Conservation (phyloP, 352 stramenopile species). For the Pythium chondricola region DNA sequence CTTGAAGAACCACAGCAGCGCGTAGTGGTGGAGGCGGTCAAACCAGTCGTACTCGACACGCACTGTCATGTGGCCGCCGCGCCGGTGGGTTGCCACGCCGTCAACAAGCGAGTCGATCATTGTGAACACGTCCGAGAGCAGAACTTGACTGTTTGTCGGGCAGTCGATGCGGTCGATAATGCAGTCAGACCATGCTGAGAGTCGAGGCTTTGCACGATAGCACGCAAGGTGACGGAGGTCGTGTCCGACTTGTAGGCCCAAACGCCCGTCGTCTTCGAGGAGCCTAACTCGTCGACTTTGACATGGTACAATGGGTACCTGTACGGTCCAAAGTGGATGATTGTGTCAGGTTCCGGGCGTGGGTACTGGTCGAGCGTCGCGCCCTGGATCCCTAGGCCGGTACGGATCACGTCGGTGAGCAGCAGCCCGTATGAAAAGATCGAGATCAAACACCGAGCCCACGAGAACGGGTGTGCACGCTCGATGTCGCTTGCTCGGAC, state of each 20-base stretch:
- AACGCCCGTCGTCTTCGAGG: background rate
- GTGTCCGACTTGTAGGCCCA: constrained; percentile 12
- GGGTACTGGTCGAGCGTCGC: constrained; percentile 2
- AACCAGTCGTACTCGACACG: constrained; percentile 22
- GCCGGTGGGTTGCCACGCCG: background rate
- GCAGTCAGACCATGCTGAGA: background rate
- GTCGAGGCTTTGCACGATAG: background rate
- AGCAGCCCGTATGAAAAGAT: constrained; percentile 19
- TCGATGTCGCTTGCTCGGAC: background rate
- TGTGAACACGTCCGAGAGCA: background rate
- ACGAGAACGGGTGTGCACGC: constrained; percentile 3
- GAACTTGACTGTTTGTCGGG: background rate
- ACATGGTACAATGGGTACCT: background rate
- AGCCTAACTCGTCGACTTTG: background rate
- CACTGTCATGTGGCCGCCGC: constrained; percentile 1
- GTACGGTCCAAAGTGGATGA: constrained; percentile 8
- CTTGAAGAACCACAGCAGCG: constrained; percentile 20
- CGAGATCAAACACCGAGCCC: constrained; percentile 4
- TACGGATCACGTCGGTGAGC: constrained; percentile 17
- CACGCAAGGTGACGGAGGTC: constrained; percentile 5
- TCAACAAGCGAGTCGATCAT: constrained; percentile 14
- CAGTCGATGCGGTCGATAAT: background rate
- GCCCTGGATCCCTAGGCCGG: background rate
- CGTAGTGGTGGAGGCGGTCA: constrained; percentile 38
- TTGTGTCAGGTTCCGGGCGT: background rate